phyloP scores from a whole-genome alignment of 2,329 filamentous ascomycete genomes.

The Simplicillium aogashimaense region DNA sequence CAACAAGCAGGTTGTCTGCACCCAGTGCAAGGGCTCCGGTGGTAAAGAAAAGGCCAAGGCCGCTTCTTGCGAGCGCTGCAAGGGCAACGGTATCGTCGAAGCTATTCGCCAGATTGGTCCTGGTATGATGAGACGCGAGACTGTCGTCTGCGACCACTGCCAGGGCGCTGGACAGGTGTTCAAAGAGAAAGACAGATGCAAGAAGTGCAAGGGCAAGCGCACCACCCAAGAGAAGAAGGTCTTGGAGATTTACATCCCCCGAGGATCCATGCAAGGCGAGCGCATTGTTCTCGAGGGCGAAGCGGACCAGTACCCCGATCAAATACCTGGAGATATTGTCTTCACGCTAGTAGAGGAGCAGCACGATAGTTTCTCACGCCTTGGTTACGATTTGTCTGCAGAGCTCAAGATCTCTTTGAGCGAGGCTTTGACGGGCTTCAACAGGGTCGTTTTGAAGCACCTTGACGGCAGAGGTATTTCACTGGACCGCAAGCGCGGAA shows the following conservation, averaged over 20 bases:
- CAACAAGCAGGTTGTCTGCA: conserved; percentile 88
- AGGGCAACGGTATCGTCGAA: conserved; percentile 68
- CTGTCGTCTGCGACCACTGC: conserved; percentile 73
- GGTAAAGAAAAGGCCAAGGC: conserved; percentile 88
- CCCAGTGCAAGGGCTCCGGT: conserved; percentile 76
- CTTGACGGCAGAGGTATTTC: conserved; percentile 87
- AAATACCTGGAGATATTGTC: conserved; percentile 85
- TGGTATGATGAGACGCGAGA: conserved; percentile 73
- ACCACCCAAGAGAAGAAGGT: conserved; percentile 86
- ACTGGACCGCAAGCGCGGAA: conserved; percentile 68
- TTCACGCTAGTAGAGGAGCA: conserved; percentile 77
- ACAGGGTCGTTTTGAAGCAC: conserved; percentile 81
- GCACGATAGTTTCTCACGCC: conserved; percentile 73
- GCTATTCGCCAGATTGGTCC: conserved; percentile 77
- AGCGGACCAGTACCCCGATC: conserved; percentile 83
- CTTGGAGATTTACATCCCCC: conserved; percentile 90
- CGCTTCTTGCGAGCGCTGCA: conserved; percentile 73
- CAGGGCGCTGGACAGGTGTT: conserved; percentile 76
- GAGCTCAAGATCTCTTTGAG: conserved; percentile 71
- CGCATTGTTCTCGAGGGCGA: conserved; percentile 86
- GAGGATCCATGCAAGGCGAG: conserved; percentile 78
- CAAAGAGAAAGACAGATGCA: conserved; percentile 96
- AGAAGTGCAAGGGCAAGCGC: conserved; percentile 94
- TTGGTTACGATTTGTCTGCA: conserved; percentile 75
- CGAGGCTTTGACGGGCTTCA: conserved; percentile 83